Base-by-base conservation (phyloP, 495 filamentous ascomycete genomes). In the Penicillium coffeae region DNA sequence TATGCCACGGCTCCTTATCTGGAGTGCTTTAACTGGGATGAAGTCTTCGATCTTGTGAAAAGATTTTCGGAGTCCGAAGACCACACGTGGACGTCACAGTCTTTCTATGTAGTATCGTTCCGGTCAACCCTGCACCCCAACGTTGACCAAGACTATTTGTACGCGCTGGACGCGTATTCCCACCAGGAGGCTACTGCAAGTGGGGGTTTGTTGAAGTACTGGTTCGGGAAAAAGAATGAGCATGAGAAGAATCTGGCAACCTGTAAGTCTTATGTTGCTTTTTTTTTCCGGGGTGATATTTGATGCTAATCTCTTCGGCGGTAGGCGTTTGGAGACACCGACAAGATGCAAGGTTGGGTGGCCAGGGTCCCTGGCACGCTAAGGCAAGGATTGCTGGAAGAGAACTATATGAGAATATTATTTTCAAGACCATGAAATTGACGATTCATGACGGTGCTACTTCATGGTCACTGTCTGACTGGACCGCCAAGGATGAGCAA, bases 121-220 rank as follows among this genome's bases (percentile, higher is more conserved):
- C 78, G 88, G 1, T 93, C 88, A 0, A 76, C 67, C 45, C 77
- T 93, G 14, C 74, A 77, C 5, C 75, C 76, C 1, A 77, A 72
- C 8, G 83, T 80, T 0, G 78, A 87, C 51, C 74, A 76, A 44
- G 74, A 77, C 4, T 70, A 82, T 22, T 70, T 96, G 12, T 78
- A 79, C 42, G 70, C 69, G 14, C 67, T 95, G 48, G 90, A 96
- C 63, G 79, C 79, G 54, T 76, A 78, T 38, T 86, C 88, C 10
- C 90, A 94, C 57, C 72, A 74, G 21, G 89, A 95, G 65, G 90
- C 90, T 9, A 82, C 78, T 3, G 72, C 72, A 27, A 85, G 82
- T 53, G 89, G 89, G 1, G 90, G 90, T n/a, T 74, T 96, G 59
- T 69, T 95, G 57, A 93, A 94, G 79, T 90, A 91, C 69, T 93